Base-by-base conservation (phyloP, 345 rosid species). In the Boechera divaricarpa region DNA sequence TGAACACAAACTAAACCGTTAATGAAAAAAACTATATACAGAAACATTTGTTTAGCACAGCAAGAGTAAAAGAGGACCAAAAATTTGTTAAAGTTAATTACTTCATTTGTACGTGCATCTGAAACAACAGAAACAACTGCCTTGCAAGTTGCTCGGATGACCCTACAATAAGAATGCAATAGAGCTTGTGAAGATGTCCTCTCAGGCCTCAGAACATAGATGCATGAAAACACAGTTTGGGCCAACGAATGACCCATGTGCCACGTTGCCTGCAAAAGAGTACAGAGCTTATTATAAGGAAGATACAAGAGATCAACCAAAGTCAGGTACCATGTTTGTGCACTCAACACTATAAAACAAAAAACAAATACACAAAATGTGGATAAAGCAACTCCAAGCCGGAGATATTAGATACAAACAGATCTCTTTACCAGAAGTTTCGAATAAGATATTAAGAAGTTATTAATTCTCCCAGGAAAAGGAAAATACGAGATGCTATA, bases 91-190 rank as follows among this genome's bases (percentile, higher is more conserved):
- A 84, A 89, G 83, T 89, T 86, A 87, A 81, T 92, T 95, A 95
- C 99, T 92, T 95, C 99, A 90, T 95, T 96, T 81, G 99, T 95
- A 41, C 98, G 98, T 44, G 99, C 90, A 77, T 95, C 94, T 65
- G 98, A 91, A 78, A 92, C 98, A 80, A 88, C 96, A 2, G 96
- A 88, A 82, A 91, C 85, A 78, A 93, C 89, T 53, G 96, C 92
- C 84, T 90, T 93, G 89, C 99, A 92, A 56, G 98, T 92, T 70
- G 96, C 93, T 53, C 94, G 94, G 61, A 86, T 77, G 69, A 93
- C 81, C 84, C 91, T 89, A 82, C 94, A 88, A 78, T 87, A 92
- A 81, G 97, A 91, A 87, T 95, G 93, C 84, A 95, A 72, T 76
- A 95, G 70, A 71, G 93, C 86, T 77, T 88, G 97, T 58, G 96